Evolutionary conservation across 2,329 filamentous ascomycete genomes (phyloP).

Genomic region (Sclerotinia sclerotiorum): DNA sequence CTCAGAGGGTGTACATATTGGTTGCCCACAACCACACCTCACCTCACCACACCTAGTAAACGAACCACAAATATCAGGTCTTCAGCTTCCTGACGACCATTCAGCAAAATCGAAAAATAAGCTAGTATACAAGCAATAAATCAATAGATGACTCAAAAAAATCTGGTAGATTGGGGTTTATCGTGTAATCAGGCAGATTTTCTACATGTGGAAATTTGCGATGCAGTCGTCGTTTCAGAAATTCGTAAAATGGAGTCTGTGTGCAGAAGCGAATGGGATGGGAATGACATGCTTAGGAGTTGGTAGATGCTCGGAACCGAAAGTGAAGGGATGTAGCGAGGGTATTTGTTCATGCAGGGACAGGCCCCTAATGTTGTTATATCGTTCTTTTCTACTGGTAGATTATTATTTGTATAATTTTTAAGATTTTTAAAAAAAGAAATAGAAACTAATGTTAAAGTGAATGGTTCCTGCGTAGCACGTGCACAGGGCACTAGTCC

Average conservation of each 20-base stretch:
- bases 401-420: too few relatives aligned
- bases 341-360: too few relatives aligned
- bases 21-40: background rate
- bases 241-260: background rate
- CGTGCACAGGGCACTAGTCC: too few relatives aligned
- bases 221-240: background rate
- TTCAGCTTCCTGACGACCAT: background rate
- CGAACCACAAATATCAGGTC: background rate
- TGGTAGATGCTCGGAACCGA: too few relatives aligned
- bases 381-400: too few relatives aligned
- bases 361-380: too few relatives aligned
- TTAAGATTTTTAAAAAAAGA: too few relatives aligned
- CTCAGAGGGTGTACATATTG: background rate
- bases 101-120: background rate
- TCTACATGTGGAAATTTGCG: conserved; percentile 7
- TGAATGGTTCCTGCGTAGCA: too few relatives aligned
- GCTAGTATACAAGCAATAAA: background rate
- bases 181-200: background rate
- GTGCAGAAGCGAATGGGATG: background rate
- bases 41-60: background rate
- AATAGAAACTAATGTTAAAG: too few relatives aligned
- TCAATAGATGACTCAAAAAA: background rate
- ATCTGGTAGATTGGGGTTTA: background rate
- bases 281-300: background rate
- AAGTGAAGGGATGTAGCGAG: too few relatives aligned